These are phyloP conservation scores for Clathrospora elynae DNA, from an alignment of 2,329 filamentous ascomycete species.

Conservation along the genomic window DNA sequence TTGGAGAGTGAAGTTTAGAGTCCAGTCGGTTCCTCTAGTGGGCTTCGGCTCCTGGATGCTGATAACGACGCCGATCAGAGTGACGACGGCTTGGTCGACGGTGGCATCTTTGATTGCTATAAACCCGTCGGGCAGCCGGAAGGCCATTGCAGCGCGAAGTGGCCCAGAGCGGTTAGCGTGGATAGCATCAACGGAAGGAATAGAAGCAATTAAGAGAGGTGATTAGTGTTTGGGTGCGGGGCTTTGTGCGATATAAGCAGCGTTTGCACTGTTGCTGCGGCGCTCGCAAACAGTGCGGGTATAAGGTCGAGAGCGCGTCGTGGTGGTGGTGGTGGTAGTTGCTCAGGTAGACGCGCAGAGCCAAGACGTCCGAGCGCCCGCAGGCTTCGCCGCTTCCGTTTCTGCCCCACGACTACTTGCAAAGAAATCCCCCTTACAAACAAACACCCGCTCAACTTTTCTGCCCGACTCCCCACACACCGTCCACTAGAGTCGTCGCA, in stretches of 20 bases:
- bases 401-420: conserved; percentile 40
- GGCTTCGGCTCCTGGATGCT: conserved; percentile 62
- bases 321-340: conserved; percentile 21
- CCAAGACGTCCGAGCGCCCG: conserved; percentile 22
- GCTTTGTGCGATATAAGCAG: not conserved
- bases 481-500: conserved; percentile 35
- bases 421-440: conserved; percentile 42
- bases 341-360: conserved; percentile 22
- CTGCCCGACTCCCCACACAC: conserved; percentile 21
- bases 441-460: conserved; percentile 34
- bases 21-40: conserved; percentile 60
- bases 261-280: not conserved
- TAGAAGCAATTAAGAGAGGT: not conserved
- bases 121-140: conserved; percentile 49
- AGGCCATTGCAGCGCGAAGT: conserved; percentile 12
- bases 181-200: conserved; percentile 1
- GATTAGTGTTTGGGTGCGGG: not conserved
- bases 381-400: conserved; percentile 43
- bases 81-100: conserved; percentile 50
- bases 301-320: not conserved
- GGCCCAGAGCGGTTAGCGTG: conserved; percentile 25
- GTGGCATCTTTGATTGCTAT: conserved; percentile 50
- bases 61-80: conserved; percentile 72
- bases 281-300: not conserved
- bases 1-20: conserved; percentile 46